Base-by-base conservation (phyloP, 2,329 filamentous ascomycete genomes). In the Fusarium sp. region DNA sequence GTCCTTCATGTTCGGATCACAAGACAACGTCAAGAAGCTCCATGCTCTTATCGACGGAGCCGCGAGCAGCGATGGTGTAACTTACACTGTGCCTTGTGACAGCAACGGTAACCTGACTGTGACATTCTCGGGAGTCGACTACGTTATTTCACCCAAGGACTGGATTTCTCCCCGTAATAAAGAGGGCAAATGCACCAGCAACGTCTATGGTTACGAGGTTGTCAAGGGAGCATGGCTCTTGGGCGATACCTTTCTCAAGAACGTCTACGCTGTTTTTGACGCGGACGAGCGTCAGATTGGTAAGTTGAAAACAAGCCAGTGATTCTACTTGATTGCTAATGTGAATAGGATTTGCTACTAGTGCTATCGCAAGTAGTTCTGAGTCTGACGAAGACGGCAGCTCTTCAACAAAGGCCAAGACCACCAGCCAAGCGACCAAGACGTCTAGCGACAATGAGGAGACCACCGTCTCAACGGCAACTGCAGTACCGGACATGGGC, bases 191-290 rank as follows among this genome's bases (percentile, higher is more conserved):
- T 91, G 88, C 74, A 84, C 87, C 18, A 94, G 91, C 76, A 94
- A 92, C 71, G 87, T 97, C 35, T 90, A 93, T 52, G 91, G 91
- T 3, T 84, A 88, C 25, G 86, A 90, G 74, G 87, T 92, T 15
- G 89, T 93, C 45, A 79, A 83, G 1, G 83, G 81, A 71, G 72
- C 88, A 27, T 97, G 93, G 93, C 83, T 97, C n/a, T 79, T 97
- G 2, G 94, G 94, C 3, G 93, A 94, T 69, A 87, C 91, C 1
- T 97, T 97, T 72, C 80, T 97, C 63, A 97, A 96, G 81, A 97
- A 96, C 71, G 93, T 97, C 17, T 97, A 97, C 75, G 84, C 88
- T 3, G 90, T 96, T 23, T 97, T 96, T 76, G 94, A 97, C 76
- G 87, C 87, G 52, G 93, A 95, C 65, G 75, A 88, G 67, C 79